Percentiles rank a stretch among this genome's conserved stretches.
Evolutionary conservation across 75 land plant genomes (phyloP).

Genomic region (Isoetes taiwanensis): DNA sequence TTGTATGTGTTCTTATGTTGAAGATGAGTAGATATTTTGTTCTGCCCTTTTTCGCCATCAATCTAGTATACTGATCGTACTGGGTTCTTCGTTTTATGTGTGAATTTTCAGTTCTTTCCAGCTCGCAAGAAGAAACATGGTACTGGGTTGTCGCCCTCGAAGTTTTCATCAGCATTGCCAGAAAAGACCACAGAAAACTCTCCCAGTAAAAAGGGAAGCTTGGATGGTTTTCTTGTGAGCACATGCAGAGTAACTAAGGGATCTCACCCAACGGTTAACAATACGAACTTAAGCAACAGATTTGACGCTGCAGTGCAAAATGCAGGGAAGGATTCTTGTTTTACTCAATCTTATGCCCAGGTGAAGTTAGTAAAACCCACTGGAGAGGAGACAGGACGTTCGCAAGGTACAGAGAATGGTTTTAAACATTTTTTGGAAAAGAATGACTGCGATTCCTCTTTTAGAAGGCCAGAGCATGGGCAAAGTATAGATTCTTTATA

Average conservation of each 20-base stretch:
- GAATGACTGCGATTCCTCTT: not conserved
- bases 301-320: not conserved
- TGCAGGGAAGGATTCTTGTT: not conserved
- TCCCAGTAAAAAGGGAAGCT: constrained; percentile 17
- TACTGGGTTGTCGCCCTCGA: too few species aligned
- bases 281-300: not conserved
- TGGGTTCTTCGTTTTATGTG: too few species aligned
- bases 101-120: too few species aligned
- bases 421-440: not conserved
- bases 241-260: too few species aligned
- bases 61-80: too few species aligned
- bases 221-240: constrained; percentile 14
- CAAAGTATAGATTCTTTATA: not conserved
- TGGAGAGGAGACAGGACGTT: not conserved
- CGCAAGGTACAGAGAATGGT: not conserved
- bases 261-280: too few species aligned
- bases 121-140: too few species aligned
- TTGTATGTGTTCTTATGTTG: too few species aligned
- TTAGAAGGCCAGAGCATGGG: not conserved
- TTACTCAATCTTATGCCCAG: not conserved
- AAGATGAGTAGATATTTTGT: too few species aligned
- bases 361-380: not conserved
- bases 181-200: too few species aligned
- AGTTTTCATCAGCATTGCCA: too few species aligned
- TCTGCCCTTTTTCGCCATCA: too few species aligned